Evolutionary conservation across 108 stramenopile species (phyloP).

Genomic region (Nitzschia putrida): DNA sequence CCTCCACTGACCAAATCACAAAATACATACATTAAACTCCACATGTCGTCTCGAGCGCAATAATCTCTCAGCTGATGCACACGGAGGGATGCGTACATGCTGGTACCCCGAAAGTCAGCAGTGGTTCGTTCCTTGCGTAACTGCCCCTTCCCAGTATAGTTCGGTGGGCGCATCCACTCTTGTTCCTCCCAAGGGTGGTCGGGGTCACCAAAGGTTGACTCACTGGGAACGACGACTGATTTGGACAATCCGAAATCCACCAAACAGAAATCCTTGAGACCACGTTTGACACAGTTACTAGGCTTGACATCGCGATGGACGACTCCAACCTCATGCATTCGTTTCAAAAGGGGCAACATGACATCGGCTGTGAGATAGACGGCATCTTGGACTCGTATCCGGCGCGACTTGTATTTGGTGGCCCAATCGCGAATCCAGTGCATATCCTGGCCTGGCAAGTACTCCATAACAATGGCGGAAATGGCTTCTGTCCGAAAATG

Average conservation of each 20-base stretch:
- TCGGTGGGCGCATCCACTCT: constrained; percentile 53
- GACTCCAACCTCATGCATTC: constrained; percentile 78
- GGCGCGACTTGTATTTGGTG: constrained; percentile 30
- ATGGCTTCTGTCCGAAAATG: constrained; percentile 40
- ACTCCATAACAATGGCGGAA: constrained; percentile 85
- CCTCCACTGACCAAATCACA: constrained; percentile 86
- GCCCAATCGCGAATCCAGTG: constrained; percentile 65
- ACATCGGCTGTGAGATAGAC: constrained; percentile 80
- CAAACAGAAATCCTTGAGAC: constrained; percentile 48
- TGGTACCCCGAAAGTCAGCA: constrained; percentile 85
- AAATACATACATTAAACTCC: constrained; percentile 87
- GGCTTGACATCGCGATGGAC: constrained; percentile 90
- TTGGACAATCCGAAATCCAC: constrained; percentile 89
- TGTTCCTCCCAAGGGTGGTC: constrained; percentile 58
- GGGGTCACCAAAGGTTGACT: constrained; percentile 58
- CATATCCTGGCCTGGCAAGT: constrained; percentile 83
- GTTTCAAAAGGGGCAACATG: constrained; percentile 70
- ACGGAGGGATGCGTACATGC: constrained; percentile 81
- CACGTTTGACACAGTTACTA: constrained; percentile 64
- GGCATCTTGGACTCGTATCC: constrained; percentile 66
- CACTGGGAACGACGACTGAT: constrained; percentile 73
- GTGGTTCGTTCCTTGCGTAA: constrained; percentile 64
- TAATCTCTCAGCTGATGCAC: constrained; percentile 85
- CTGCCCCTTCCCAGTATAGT: constrained; percentile 33
- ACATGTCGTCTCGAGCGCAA: constrained; percentile 79